phyloP scores from a whole-genome alignment of 2,329 filamentous ascomycete species.

The Pyricularia sp. region DNA sequence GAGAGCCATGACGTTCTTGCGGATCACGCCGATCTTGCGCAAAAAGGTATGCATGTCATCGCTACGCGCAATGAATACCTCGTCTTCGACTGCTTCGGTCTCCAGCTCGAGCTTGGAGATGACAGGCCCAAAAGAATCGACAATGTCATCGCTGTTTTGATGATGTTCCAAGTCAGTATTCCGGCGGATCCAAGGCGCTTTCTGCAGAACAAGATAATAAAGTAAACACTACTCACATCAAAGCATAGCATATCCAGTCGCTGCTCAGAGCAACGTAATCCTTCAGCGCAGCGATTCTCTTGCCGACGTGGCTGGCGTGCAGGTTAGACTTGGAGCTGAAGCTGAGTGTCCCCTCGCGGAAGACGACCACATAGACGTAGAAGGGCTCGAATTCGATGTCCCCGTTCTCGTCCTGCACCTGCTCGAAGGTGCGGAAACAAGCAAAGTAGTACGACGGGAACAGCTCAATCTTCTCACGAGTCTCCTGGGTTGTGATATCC shows the following conservation, averaged over 20 bases:
- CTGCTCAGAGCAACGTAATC: slow-evolving; percentile 91
- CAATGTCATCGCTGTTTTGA: slow-evolving; percentile 71
- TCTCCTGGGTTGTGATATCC: slow-evolving; percentile 90
- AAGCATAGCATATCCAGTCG: slow-evolving; percentile 97
- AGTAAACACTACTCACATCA: slow-evolving; percentile 57
- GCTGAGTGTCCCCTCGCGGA: slow-evolving; percentile 85
- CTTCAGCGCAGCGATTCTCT: slow-evolving; percentile 81
- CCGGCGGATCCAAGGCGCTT: neutral
- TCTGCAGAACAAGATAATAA: neutral
- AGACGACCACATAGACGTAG: slow-evolving; percentile 94
- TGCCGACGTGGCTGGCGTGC: slow-evolving; percentile 79
- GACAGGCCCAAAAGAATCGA: slow-evolving; percentile 84
- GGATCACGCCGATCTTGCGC: slow-evolving; percentile 74
- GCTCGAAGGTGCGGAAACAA: slow-evolving; percentile 85
- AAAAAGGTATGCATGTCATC: slow-evolving; percentile 84
- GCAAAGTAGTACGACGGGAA: slow-evolving; percentile 98
- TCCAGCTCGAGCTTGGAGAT: slow-evolving; percentile 79
- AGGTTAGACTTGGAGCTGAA: slow-evolving; percentile 85
- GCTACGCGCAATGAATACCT: slow-evolving; percentile 81
- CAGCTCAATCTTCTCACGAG: slow-evolving; percentile 94
- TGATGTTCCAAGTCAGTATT: slow-evolving; percentile 12
- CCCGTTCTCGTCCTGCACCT: slow-evolving; percentile 62
- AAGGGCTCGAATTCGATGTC: slow-evolving; percentile 84
- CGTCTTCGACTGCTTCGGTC: slow-evolving; percentile 87
- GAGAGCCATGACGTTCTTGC: slow-evolving; percentile 88